Percentiles rank a stretch among this genome's conserved stretches.
phyloP scores from a whole-genome alignment of 345 rosid species.

The Iberis pinnata region DNA sequence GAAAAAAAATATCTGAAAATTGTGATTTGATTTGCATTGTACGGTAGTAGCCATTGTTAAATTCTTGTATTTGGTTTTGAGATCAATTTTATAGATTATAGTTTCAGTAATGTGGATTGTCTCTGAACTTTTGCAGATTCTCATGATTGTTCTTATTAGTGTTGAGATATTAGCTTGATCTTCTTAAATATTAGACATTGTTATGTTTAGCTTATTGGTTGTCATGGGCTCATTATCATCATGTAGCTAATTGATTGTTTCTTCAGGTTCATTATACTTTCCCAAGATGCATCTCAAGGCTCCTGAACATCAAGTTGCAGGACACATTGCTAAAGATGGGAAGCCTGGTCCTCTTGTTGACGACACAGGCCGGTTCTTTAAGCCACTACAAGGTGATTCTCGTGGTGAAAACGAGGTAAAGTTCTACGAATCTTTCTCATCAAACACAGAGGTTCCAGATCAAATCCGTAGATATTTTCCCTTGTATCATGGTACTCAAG shows the following conservation, averaged over 20 bases:
- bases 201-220: slow-evolving; percentile 3
- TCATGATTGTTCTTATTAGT: too few species aligned
- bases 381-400: slow-evolving; percentile 65
- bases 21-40: background rate
- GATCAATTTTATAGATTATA: background rate
- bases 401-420: slow-evolving; percentile 67
- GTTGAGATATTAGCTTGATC: too few species aligned
- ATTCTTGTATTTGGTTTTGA: background rate
- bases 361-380: slow-evolving; percentile 77
- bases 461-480: slow-evolving; percentile 70
- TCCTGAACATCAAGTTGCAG: slow-evolving; percentile 97
- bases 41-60: too few species aligned
- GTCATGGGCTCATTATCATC: too few species aligned
- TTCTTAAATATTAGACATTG: too few species aligned
- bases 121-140: too few species aligned
- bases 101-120: background rate
- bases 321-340: slow-evolving; percentile 61
- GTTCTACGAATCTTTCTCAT: slow-evolving; percentile 62
- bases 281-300: slow-evolving; percentile 53
- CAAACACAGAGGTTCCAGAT: slow-evolving; percentile 51
- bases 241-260: background rate
- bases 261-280: slow-evolving; percentile 25
- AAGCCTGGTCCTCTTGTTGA: slow-evolving; percentile 74
- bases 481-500: slow-evolving; percentile 55
- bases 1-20: background rate